Evolutionary conservation across 306 rosid species (phyloP), one percentile per base, ranked within the genome.

Genomic region (Spatholobus suberectus): DNA sequence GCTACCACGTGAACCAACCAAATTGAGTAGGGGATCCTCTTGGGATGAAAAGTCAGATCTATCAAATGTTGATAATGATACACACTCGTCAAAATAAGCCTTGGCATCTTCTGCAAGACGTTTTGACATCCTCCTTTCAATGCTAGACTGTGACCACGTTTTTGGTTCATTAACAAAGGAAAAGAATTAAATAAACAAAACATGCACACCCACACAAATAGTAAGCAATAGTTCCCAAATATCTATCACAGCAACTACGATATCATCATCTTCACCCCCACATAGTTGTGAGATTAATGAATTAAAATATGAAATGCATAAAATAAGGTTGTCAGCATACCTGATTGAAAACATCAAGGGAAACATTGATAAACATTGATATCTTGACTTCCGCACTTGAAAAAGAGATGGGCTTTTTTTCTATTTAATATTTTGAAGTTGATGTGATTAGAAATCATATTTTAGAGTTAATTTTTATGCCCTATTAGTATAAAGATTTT

Each of bases 31-130:
- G 69, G 89, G 94, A 76, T 93, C 94, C 66, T 94, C 98, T 85
- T 86, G 90, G 23, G 98, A 91, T 79, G 97, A 94, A 82, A 92
- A 90, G 87, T 94, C 98, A 3, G 97, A 94, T 83, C 98, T 89
- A 89, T 94, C 98, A 81, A 94, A 92, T 41, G 98, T 90, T 52
- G 98, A 92, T 23, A 94, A 73, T 15, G 97, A 94, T 35, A 92
- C 91, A 59, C 96, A 94, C 87, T 92, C 97, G 6, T 94, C 98
- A 82, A 94, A 92, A 84, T 94, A 94, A 52, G 96, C 84, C 90
- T 91, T 82, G 81, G 97, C 98, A 81, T 94, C 98, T 66, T 92
- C 96, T 3, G 88, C 89, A 71, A 94, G 90, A 44, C 96, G 91
- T 78, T 83, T 94, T 24, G 98, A 91, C 93, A 94, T 90, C 89